Evolutionary conservation across 2,329 filamentous ascomycete species (phyloP).

Genomic region (Xylariaceae sp.): DNA sequence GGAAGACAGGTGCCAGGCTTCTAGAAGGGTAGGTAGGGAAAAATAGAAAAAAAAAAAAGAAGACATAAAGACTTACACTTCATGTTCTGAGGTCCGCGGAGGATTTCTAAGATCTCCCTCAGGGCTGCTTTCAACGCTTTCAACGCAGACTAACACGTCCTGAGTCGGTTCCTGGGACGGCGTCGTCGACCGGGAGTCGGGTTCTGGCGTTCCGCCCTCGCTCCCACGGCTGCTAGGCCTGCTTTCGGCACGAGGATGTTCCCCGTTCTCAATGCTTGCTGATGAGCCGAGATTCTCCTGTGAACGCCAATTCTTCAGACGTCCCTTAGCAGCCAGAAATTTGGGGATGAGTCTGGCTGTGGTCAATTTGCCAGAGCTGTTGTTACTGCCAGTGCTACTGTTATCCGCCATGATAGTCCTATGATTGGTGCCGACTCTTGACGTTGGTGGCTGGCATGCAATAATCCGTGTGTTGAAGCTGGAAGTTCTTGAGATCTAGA

Average conservation of each 20-base stretch:
- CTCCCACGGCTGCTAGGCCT: slow-evolving; percentile 24
- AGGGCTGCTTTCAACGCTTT: slow-evolving; percentile 19
- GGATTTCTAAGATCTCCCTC: slow-evolving; percentile 15
- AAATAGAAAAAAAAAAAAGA: background rate
- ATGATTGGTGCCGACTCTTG: slow-evolving; percentile 1
- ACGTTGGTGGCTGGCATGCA: slow-evolving; percentile 7
- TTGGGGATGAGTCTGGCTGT: slow-evolving; percentile 43
- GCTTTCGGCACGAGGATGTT: slow-evolving; percentile 29
- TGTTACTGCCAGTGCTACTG: slow-evolving; percentile 22
- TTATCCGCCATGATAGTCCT: slow-evolving; percentile 23
- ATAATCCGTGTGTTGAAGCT: background rate
- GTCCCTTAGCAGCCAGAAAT: slow-evolving; percentile 43
- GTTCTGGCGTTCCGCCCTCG: slow-evolving; percentile 9
- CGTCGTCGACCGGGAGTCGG: slow-evolving; percentile 22
- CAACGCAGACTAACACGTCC: slow-evolving; percentile 27
- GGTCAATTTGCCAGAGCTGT: slow-evolving; percentile 19
- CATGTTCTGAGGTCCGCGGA: slow-evolving; percentile 34
- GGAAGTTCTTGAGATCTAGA: background rate
- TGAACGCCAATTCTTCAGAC: slow-evolving; percentile 42
- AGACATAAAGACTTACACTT: slow-evolving; percentile 26
- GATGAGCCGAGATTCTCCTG: slow-evolving; percentile 34
- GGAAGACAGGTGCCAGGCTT: background rate
- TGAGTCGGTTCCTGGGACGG: slow-evolving; percentile 21
- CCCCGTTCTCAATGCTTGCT: slow-evolving; percentile 31
- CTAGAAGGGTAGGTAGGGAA: background rate